These are phyloP conservation scores for Heterobasidion occidentale DNA, from an alignment of 1,284 basidiomycete genomes.

Conservation along the genomic window DNA sequence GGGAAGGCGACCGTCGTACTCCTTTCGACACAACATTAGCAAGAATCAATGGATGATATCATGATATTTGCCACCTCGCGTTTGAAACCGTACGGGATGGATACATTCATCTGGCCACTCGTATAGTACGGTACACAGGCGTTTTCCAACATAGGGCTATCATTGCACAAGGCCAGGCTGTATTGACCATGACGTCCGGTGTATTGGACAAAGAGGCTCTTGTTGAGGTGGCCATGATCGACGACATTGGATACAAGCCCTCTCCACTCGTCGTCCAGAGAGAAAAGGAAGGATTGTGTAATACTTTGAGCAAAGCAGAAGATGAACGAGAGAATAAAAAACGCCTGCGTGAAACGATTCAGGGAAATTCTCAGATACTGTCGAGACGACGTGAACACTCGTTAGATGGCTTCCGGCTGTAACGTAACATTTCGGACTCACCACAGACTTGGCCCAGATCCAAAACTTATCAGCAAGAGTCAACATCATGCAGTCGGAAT, in stretches of 20 bases:
- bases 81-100: slow-evolving; percentile 7
- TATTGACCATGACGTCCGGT: slow-evolving; percentile 23
- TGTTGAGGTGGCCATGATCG: slow-evolving; percentile 27
- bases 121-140: slow-evolving; percentile 19
- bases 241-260: slow-evolving; percentile 31
- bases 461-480: background rate
- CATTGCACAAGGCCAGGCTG: slow-evolving; percentile 35
- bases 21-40: background rate
- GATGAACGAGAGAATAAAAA: slow-evolving; percentile 33
- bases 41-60: background rate
- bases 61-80: background rate
- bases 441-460: slow-evolving; percentile 1
- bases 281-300: slow-evolving; percentile 41
- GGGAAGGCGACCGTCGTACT: background rate
- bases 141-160: slow-evolving; percentile 28
- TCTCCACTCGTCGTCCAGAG: slow-evolving; percentile 34
- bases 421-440: background rate
- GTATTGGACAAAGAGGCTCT: slow-evolving; percentile 31
- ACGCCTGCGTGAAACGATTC: slow-evolving; percentile 31
- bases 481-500: background rate
- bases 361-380: slow-evolving; percentile 26
- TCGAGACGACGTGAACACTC: background rate
- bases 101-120: slow-evolving; percentile 7
- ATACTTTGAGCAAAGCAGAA: slow-evolving; percentile 27
- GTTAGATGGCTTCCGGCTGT: background rate